Evolutionary conservation across 169 alveolate species (phyloP), one percentile per base, ranked within the genome.

Genomic region (Eimeria zaria): DNA sequence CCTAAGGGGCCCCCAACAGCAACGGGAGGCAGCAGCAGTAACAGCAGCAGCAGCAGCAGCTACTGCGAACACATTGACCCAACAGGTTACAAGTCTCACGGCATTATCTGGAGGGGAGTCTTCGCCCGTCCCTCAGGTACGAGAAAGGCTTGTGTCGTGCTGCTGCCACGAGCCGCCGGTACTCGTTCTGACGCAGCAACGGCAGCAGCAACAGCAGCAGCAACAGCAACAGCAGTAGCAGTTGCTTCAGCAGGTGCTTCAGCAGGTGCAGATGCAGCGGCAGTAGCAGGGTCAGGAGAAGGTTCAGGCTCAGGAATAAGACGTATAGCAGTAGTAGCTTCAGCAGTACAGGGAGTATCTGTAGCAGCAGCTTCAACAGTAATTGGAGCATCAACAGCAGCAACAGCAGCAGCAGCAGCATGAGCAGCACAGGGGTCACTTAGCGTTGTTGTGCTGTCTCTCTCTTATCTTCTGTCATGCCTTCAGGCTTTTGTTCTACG

Each of bases 151-250:
- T 78, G 16, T 78, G 24, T 48, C n/a, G n/a, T n/a, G n/a, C 24
- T 78, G 67, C 58, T 74, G 85, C 51, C 3, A 30, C 60, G 33
- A 24, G 22, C 81, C 81, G n/a, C 39, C 60, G 6, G 85, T 24
- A 36, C n/a, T n/a, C n/a, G n/a, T n/a, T n/a, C n/a, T n/a, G 60
- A 30, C 4, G 58, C 51, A 20, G 85, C 58, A 36, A 14, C 48
- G 6, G 60, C 39, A 16, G 85, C 85, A 39, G 85, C 60, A 44
- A 48, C 89, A 16, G 71, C 89, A 80, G 89, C 89, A 46, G 69
- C 71, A 80, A 71, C 44, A 27, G 41, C 89, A 44, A 46, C 44
- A 27, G 71, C 69, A 7, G 89, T 44, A 46, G 71, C 71, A 24
- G 69, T 48, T 8, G 71, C 69, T 2, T 69, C 89, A 24, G 48